Base-by-base conservation (phyloP, 2,329 filamentous ascomycete species). In the Stachybotrys echinatus region DNA sequence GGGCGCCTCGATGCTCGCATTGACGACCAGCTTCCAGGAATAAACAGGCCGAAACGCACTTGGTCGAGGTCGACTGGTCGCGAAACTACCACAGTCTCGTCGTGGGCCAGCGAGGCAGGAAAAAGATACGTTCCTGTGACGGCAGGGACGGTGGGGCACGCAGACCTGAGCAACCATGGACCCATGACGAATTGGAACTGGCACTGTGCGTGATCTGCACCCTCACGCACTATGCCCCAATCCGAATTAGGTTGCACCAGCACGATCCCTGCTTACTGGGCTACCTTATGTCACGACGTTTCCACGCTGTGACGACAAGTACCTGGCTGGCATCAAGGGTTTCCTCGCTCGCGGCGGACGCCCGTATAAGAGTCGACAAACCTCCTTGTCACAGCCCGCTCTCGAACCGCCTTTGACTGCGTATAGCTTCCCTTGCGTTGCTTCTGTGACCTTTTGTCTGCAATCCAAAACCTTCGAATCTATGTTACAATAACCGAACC, bases 261-360 rank as follows among this genome's bases (percentile, higher is more conserved):
- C 27, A 34, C 27, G 27, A 34, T 34, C 27, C 27, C 27, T 34
- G 27, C 27, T 8, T 14, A 8, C 14, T 8, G 27, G 27, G 27
- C 27, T 34, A 34, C 27, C 14, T 44, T 22, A 17, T n/a, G 18
- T 44, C 22, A 23, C n/a, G 42, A 21, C 8, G 42, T 20, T 21
- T 22, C 18, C 42, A 8, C 17, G 44, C 19, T 23, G 44, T 46
- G 44, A 46, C 44, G 44, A 46, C 44, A 46, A n/a, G 38, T 40
- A 40, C 38, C 38, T 40, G n/a, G 18, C 38, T 40, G 38, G 19
- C 6, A 40, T 40, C 38, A 40, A 40, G 38, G 38, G 38, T 18
- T 40, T 18, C 18, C 38, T 40, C 19, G 12, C 38, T 40, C 38
- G 10, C 19, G 38, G 38, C 38, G 38, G 38, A 18, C 38, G 38